phyloP scores from a whole-genome alignment of 768 basidiomycete species.

The Kwoniella europaea region DNA sequence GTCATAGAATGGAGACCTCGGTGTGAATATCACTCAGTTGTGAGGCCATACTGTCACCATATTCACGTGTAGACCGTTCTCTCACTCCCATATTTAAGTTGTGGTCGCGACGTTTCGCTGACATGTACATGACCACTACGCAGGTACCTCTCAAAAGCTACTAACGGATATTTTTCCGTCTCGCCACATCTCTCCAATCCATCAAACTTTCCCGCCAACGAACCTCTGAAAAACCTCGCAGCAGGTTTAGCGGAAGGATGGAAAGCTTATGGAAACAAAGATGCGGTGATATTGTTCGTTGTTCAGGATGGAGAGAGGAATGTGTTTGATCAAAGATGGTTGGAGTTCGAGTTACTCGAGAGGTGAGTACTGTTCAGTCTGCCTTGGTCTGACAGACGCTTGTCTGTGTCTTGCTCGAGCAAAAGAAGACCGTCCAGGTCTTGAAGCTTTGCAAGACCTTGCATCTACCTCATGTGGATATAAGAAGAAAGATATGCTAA shows the following conservation, averaged over 20 bases:
- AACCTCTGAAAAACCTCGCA: constrained; percentile 72
- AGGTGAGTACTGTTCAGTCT: constrained; percentile 61
- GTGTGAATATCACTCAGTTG: too few relatives aligned
- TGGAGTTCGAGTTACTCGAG: constrained; percentile 85
- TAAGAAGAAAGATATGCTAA: not conserved
- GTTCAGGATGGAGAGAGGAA: constrained; percentile 87
- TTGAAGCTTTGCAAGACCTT: too few relatives aligned
- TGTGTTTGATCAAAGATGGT: constrained; percentile 86
- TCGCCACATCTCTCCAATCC: constrained; percentile 46
- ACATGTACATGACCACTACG: not conserved
- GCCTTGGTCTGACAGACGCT: too few relatives aligned
- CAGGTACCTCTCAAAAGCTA: constrained; percentile 72
- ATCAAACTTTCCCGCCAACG: constrained; percentile 73
- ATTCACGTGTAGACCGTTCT: too few relatives aligned
- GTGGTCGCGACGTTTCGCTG: not conserved
- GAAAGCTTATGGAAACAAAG: constrained; percentile 64
- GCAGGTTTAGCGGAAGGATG: constrained; percentile 81
- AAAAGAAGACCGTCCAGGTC: too few relatives aligned
- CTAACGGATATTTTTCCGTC: constrained; percentile 67
- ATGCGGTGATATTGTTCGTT: constrained; percentile 77
- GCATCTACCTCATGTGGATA: too few relatives aligned
- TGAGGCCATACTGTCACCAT: too few relatives aligned
- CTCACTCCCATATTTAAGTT: too few relatives aligned
- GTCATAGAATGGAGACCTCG: too few relatives aligned
- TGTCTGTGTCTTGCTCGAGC: not conserved